phyloP scores from a whole-genome alignment of 805 yeast genomes.

The Candida insectorum region DNA sequence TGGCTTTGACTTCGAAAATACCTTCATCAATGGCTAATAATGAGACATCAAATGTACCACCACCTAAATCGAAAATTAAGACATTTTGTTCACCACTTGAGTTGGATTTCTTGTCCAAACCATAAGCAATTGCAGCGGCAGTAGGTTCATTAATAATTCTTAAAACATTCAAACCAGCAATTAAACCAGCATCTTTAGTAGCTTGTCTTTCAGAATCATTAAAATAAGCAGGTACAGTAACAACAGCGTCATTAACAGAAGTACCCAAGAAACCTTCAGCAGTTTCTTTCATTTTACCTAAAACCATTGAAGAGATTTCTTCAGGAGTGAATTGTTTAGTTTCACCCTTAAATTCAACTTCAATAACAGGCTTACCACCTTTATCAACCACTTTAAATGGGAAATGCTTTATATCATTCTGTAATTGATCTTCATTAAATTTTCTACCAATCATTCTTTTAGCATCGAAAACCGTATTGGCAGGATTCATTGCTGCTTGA shows the following conservation, averaged over 20 bases:
- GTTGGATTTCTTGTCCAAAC: conserved; percentile 53
- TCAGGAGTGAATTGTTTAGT: conserved; percentile 86
- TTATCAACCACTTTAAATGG: conserved; percentile 79
- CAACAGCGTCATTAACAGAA: conserved; percentile 57
- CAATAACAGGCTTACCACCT: conserved; percentile 81
- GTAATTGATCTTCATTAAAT: conserved; percentile 75
- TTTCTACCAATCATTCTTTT: conserved; percentile 89
- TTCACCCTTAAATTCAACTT: conserved; percentile 88
- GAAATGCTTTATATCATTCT: conserved; percentile 78
- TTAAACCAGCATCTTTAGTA: conserved; percentile 42
- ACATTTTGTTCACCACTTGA: conserved; percentile 69
- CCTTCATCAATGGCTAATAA: conserved; percentile 85
- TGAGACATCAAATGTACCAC: conserved; percentile 96
- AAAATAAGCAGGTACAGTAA: conserved; percentile 43
- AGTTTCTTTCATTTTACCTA: conserved; percentile 87
- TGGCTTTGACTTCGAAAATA: conserved; percentile 88
- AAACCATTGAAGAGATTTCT: conserved; percentile 91
- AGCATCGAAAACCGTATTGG: conserved; percentile 91
- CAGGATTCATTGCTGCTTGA: conserved; percentile 96
- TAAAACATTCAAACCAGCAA: conserved; percentile 45
- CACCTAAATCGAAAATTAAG: conserved; percentile 92
- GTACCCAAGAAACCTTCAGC: conserved; percentile 89
- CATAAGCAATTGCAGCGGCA: conserved; percentile 46
- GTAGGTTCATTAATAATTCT: conserved; percentile 45
- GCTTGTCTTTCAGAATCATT: conserved; percentile 45